Evolutionary conservation across 305 asterid species (phyloP), one percentile per base, ranked within the genome.

Genomic region (Ilex paraguariensis): DNA sequence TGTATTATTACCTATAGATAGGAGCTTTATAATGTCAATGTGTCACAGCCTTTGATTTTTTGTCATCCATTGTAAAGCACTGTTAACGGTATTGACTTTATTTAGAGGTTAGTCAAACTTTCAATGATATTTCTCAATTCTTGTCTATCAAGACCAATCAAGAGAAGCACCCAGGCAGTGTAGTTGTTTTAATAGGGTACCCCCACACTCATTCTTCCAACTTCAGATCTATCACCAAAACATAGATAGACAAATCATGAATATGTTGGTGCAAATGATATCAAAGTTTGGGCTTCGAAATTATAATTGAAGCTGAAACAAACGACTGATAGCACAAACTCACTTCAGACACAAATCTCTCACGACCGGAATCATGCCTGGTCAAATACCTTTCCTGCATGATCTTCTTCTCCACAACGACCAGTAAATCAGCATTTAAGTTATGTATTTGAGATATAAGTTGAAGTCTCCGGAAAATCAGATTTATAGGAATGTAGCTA

Each of bases 71-170:
- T 63, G 98, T 91, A 75, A 82, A 90, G 72, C 94, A 84, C 98
- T 91, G 72, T 15, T 8, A 36, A 36, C 42, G 6, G 42, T 8
- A 36, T 8, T 36, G 42, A 36, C 42, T 4, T 5, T 4, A 36
- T 36, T 36, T 36, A 36, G 42, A 36, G 1, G 6, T 36, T 36
- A 36, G 42, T 36, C 42, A 36, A 36, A 36, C 42, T 4, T 36
- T 5, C 6, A 16, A 54, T 16, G 58, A 54, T 12, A 49, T 11
- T 49, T 21, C 28, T 21, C 5, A 49, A 16, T 55, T 60, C 67
- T 64, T 76, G 90, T 97, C 96, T 92, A 96, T 15, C 96, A 96
- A 3, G 95, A 85, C 98, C 98, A 92, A 74, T 90, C 98, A 46
- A 92, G 81, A 59, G 98, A 92, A 50, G 98, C 94, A 64, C 98